Conservation (phyloP, 176 grass and related monocot genomes). For the Triticum dicoccoides region DNA sequence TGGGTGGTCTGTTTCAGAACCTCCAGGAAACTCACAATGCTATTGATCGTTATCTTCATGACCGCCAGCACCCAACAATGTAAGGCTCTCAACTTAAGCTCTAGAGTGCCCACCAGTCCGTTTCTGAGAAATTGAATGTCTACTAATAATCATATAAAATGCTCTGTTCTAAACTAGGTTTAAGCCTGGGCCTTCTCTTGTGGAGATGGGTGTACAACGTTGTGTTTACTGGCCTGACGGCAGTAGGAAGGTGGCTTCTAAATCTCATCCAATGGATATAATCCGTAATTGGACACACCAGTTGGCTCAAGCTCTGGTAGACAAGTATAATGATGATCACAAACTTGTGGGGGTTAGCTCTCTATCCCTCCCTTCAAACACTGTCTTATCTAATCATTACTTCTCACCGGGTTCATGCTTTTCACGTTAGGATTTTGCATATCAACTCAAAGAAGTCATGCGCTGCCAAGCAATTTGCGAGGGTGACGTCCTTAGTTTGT, state of each 20-base stretch:
- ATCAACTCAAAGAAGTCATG: not conserved
- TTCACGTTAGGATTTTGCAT: not conserved
- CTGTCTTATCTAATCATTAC: not conserved
- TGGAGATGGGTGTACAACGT: not conserved
- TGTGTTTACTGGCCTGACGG: not conserved
- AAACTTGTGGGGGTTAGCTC: not conserved
- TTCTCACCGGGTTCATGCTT: not conserved
- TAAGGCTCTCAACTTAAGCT: too few species aligned
- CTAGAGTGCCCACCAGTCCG: not conserved
- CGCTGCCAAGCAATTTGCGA: not conserved
- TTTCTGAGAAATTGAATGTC: not conserved
- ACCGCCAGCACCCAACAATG: too few species aligned
- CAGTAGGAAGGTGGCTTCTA: not conserved
- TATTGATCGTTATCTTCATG: too few species aligned
- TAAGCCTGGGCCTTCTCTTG: not conserved
- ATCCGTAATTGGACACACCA: not conserved
- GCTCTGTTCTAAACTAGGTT: not conserved
- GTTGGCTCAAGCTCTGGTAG: conserved; percentile 1
- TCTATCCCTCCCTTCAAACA: not conserved
- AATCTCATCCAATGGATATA: not conserved
- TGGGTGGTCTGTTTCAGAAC: too few species aligned
- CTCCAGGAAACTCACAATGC: too few species aligned
- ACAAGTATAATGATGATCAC: not conserved
- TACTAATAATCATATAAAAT: not conserved
- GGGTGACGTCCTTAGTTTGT: not conserved